Evolutionary conservation across 768 basidiomycete genomes (phyloP).

Genomic region (Chalciporus chontae): DNA sequence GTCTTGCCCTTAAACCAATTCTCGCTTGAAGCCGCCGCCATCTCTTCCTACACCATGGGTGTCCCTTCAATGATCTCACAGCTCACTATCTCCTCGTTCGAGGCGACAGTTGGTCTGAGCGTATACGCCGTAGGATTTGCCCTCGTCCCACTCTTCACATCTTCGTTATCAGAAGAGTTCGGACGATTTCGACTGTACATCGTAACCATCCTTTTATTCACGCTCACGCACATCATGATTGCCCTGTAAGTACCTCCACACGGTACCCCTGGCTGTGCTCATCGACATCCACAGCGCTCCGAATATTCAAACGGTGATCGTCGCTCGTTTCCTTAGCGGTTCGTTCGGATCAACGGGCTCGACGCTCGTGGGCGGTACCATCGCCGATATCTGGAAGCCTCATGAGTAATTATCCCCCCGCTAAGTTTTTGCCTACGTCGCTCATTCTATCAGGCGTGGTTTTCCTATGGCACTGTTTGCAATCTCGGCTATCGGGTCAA

Average conservation of each 20-base stretch:
- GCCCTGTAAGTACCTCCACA: constrained; percentile 24
- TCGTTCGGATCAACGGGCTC: constrained; percentile 66
- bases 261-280: background rate
- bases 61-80: constrained; percentile 50
- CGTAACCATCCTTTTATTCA: constrained; percentile 45
- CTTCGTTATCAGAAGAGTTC: constrained; percentile 72
- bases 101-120: constrained; percentile 47
- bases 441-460: constrained; percentile 53
- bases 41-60: constrained; percentile 54
- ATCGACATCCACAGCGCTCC: constrained; percentile 28
- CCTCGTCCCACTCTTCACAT: constrained; percentile 59
- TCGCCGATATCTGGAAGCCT: constrained; percentile 66
- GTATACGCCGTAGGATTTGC: constrained; percentile 61
- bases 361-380: constrained; percentile 72
- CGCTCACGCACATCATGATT: constrained; percentile 45
- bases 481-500: constrained; percentile 53
- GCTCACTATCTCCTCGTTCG: constrained; percentile 41
- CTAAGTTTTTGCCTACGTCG: background rate
- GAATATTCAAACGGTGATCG: constrained; percentile 58
- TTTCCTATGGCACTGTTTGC: constrained; percentile 77
- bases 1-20: background rate
- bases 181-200: constrained; percentile 62
- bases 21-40: constrained; percentile 40
- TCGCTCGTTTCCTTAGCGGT: constrained; percentile 64
- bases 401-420: constrained; percentile 44